A percentile compares a stretch with the other conserved stretches of the same genome.
phyloP scores from a whole-genome alignment of 1,139 yeast species.

The Hanseniaspora uvarum region DNA sequence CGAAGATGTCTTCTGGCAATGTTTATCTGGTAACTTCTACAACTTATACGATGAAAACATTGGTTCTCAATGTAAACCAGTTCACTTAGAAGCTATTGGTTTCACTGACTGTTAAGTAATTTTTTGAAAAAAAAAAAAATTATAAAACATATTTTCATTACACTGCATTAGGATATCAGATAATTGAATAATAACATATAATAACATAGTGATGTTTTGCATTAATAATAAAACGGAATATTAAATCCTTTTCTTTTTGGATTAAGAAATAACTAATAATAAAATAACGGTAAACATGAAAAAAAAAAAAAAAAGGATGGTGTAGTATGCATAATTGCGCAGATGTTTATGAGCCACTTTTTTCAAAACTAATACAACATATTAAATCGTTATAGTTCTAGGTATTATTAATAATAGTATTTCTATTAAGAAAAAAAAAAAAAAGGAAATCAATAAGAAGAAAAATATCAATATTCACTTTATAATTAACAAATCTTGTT shows the following conservation, averaged over 20 bases:
- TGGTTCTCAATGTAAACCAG: constrained; percentile 57
- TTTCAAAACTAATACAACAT: background rate
- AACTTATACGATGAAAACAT: constrained; percentile 64
- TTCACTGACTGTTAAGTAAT: constrained; percentile 46
- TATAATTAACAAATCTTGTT: background rate
- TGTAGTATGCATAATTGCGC: constrained; percentile 8
- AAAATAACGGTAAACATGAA: background rate
- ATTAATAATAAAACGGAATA: constrained; percentile 1
- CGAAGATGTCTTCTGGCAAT: constrained; percentile 59
- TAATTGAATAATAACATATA: background rate
- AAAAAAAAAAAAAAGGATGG: background rate
- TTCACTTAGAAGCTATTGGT: constrained; percentile 54
- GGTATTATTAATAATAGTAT: background rate
- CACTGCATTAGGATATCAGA: constrained; percentile 10
- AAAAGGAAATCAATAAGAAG: no score
- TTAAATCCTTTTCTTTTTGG: background rate
- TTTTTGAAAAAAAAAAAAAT: background rate
- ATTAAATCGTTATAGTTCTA: background rate
- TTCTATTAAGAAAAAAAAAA: background rate
- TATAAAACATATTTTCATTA: background rate
- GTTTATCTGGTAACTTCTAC: constrained; percentile 71
- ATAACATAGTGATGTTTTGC: background rate
- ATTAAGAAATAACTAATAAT: background rate
- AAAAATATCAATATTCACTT: background rate
- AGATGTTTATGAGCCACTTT: background rate